phyloP scores from a whole-genome alignment of 2,329 filamentous ascomycete genomes.

The Fusarium buharicum region DNA sequence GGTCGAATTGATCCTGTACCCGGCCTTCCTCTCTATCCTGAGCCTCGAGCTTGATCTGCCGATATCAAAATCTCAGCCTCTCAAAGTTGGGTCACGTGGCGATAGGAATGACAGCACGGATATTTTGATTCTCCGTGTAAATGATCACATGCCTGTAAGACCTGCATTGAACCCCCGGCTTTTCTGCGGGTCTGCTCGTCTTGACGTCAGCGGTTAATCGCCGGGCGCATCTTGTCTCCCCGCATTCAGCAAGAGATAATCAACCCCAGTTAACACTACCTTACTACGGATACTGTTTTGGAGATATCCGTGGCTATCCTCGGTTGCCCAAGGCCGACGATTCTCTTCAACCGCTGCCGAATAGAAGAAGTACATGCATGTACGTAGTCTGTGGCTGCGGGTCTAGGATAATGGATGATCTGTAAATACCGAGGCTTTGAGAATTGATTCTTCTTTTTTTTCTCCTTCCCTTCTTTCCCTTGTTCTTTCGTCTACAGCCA shows the following conservation, averaged over 20 bases:
- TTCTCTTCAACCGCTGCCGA: constrained; percentile 37
- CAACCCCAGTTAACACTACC: not conserved
- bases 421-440: constrained; percentile 22
- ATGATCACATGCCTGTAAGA: constrained; percentile 37
- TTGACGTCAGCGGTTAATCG: constrained; percentile 47
- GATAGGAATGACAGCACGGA: fast-evolving
- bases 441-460: constrained; percentile 3
- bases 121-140: constrained; percentile 12
- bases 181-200: not conserved
- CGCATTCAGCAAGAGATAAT: constrained; percentile 5
- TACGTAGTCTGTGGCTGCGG: constrained; percentile 9
- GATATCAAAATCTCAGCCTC: constrained; percentile 44
- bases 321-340: constrained; percentile 38
- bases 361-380: too few species aligned
- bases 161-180: constrained; percentile 7
- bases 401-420: constrained; percentile 2
- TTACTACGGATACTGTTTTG: too few species aligned
- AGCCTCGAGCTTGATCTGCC: constrained; percentile 23
- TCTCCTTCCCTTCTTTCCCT: not conserved
- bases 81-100: constrained; percentile 34
- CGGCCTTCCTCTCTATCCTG: constrained; percentile 20
- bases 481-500: not conserved
- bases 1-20: constrained; percentile 17
- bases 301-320: constrained; percentile 43
- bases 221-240: constrained; percentile 25